These are phyloP conservation scores for Ramaria rubella DNA, from an alignment of 768 basidiomycete species.

Conservation along the genomic window DNA sequence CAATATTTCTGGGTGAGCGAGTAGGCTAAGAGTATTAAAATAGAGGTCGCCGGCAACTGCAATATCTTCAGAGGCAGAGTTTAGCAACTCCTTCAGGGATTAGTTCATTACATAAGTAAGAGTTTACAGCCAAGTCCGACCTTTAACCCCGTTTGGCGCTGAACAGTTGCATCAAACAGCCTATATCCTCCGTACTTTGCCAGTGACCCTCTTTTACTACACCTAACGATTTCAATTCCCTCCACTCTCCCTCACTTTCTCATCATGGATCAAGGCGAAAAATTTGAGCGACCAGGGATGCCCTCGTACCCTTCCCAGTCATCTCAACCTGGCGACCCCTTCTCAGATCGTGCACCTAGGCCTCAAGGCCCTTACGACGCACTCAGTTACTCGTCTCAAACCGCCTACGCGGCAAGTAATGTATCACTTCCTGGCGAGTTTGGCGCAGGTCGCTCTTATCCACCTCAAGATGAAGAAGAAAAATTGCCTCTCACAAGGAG, in stretches of 20 bases:
- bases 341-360: conserved; percentile 63
- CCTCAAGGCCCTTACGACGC: conserved; percentile 37
- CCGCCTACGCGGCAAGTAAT: conserved; percentile 32
- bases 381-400: conserved; percentile 26
- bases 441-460: conserved; percentile 31
- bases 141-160: too few relatives aligned
- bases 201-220: background rate
- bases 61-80: too few relatives aligned
- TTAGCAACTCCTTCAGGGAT: too few relatives aligned
- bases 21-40: too few relatives aligned
- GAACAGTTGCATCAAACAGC: too few relatives aligned
- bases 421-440: conserved; percentile 50
- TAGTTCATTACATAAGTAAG: too few relatives aligned
- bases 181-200: too few relatives aligned
- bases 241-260: background rate
- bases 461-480: conserved; percentile 69
- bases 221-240: background rate
- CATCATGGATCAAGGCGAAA: conserved; percentile 6
- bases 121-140: too few relatives aligned
- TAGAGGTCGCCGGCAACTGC: too few relatives aligned
- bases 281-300: background rate
- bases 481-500: conserved; percentile 67
- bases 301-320: background rate
- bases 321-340: conserved; percentile 50
- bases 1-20: too few relatives aligned